phyloP scores from a whole-genome alignment of 2,329 filamentous ascomycete species.

The Neonectria ditissima region DNA sequence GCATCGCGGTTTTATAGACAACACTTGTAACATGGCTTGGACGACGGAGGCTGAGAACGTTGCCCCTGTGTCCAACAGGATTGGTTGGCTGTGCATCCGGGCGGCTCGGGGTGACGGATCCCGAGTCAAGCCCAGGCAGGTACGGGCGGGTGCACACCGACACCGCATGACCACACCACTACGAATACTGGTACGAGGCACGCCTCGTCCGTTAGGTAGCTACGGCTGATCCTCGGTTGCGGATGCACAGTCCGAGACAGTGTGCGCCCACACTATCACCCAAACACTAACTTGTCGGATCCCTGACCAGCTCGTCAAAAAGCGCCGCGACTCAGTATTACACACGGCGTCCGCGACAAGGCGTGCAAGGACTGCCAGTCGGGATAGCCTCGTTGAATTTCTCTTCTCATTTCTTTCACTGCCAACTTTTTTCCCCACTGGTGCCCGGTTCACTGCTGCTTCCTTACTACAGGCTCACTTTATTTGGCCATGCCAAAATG shows the following conservation, averaged over 20 bases:
- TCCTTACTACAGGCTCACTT: background rate
- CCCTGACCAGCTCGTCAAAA: conserved; percentile 16
- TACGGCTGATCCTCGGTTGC: conserved; percentile 19
- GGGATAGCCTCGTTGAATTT: background rate
- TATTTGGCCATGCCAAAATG: conserved; percentile 46
- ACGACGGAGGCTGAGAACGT: conserved; percentile 11
- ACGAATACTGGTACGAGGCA: background rate
- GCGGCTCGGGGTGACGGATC: background rate
- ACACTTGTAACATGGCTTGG: background rate
- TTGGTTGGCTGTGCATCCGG: conserved; percentile 7
- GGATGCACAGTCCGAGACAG: conserved; percentile 8
- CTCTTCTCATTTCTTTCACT: background rate
- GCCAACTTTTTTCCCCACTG: background rate
- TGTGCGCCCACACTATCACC: conserved; percentile 7
- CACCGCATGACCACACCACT: background rate
- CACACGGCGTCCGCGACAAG: conserved; percentile 12
- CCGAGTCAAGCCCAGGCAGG: conserved; percentile 1
- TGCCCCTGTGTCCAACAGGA: background rate
- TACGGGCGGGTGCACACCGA: background rate
- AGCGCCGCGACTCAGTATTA: conserved; percentile 8
- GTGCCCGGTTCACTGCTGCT: background rate
- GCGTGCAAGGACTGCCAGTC: background rate
- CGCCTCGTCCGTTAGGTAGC: background rate
- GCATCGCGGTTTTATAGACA: conserved; percentile 12
- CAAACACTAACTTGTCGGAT: background rate